Conservation (phyloP, 306 rosid genomes). For the Gastrolobium bilobum region DNA sequence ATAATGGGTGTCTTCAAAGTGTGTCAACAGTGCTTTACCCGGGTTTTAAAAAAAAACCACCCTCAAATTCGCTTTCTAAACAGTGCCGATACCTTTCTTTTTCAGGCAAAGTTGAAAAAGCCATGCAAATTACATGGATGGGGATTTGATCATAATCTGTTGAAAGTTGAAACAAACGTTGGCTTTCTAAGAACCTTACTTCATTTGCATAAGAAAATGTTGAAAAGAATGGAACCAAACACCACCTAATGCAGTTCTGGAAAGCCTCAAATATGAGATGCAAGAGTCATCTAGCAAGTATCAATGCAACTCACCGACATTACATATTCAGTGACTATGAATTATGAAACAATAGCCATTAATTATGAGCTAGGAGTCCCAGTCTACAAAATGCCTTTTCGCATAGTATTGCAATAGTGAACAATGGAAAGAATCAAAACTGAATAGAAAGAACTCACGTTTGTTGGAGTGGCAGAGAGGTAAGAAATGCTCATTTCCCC, state of each 20-base stretch:
- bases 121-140: too few species aligned
- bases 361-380: background rate
- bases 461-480: conserved; percentile 52
- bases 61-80: too few species aligned
- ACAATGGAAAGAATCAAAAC: conserved; percentile 21
- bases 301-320: conserved; percentile 19
- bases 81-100: too few species aligned
- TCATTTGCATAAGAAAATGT: too few species aligned
- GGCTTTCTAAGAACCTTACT: too few species aligned
- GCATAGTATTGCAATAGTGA: background rate
- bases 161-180: too few species aligned
- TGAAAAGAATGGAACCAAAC: too few species aligned
- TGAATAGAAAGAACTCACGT: conserved; percentile 52
- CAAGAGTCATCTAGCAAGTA: conserved; percentile 30
- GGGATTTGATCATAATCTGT: too few species aligned
- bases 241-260: background rate
- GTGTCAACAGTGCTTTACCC: too few species aligned
- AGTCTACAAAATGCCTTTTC: conserved; percentile 13
- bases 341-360: conserved; percentile 1
- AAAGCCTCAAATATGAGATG: conserved; percentile 35
- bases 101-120: too few species aligned
- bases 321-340: background rate
- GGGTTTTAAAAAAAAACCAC: too few species aligned
- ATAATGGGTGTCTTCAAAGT: too few species aligned
- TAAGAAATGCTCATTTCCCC: conserved; percentile 61